A percentile compares a stretch with the other conserved stretches of the same genome.
phyloP scores from a whole-genome alignment of 2,329 filamentous ascomycete genomes.

The Pseudogymnoascus sp. region DNA sequence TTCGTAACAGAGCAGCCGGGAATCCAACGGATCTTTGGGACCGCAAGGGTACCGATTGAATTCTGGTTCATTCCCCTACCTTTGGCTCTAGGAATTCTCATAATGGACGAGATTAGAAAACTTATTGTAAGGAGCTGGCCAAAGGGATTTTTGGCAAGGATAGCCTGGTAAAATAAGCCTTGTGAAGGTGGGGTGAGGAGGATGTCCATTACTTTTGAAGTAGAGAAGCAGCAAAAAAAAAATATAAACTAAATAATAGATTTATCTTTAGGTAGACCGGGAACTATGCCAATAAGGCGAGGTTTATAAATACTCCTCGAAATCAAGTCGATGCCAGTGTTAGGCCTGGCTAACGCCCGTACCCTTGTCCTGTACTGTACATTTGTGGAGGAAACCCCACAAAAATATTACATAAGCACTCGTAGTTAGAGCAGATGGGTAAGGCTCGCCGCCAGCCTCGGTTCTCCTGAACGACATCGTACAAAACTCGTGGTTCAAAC shows the following conservation, averaged over 20 bases:
- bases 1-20: slow-evolving; percentile 46
- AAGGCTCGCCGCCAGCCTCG: neutral
- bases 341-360: neutral
- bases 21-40: slow-evolving; percentile 40
- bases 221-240: too few species aligned
- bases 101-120: slow-evolving; percentile 47
- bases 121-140: too few species aligned
- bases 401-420: neutral
- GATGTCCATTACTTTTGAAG: too few species aligned
- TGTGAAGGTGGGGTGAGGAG: too few species aligned
- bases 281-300: too few species aligned
- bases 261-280: too few species aligned
- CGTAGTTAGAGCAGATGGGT: neutral
- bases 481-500: neutral
- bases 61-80: slow-evolving; percentile 46
- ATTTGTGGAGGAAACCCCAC: neutral
- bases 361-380: neutral
- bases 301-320: too few species aligned
- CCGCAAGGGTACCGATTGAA: slow-evolving; percentile 41
- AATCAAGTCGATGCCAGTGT: too few species aligned
- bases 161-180: too few species aligned
- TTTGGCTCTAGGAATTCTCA: slow-evolving; percentile 40
- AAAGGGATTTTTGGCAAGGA: too few species aligned
- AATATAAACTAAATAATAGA: too few species aligned
- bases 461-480: slow-evolving; percentile 2